Evolutionary conservation across 2,329 filamentous ascomycete species (phyloP).

Genomic region (Curvularia spicifera): DNA sequence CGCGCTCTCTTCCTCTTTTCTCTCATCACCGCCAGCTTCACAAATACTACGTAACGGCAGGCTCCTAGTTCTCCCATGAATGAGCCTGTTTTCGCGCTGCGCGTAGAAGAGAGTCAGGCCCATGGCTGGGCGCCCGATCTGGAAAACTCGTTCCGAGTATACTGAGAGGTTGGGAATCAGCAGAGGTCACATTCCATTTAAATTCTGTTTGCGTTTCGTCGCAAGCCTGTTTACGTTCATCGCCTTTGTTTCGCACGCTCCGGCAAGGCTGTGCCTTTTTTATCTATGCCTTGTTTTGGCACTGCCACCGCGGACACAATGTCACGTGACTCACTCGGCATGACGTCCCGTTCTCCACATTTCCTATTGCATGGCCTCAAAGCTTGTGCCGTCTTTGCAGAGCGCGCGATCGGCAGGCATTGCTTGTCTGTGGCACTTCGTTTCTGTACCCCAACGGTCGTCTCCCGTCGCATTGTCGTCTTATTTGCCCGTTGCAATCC

Average conservation of each 20-base stretch:
- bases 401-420: not conserved
- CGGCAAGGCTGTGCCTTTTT: not conserved
- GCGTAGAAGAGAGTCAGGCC: constrained; percentile 67
- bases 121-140: constrained; percentile 75
- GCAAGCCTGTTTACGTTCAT: not conserved
- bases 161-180: constrained; percentile 74
- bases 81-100: constrained; percentile 71
- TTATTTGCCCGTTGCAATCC: not conserved
- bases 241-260: not conserved
- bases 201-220: not conserved
- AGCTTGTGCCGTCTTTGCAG: not conserved
- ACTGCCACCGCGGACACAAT: too few species aligned
- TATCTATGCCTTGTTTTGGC: not conserved
- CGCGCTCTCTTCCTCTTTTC: constrained; percentile 49
- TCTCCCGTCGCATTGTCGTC: not conserved
- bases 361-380: not conserved
- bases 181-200: constrained; percentile 65
- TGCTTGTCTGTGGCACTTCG: not conserved
- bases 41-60: constrained; percentile 66
- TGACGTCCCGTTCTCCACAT: not conserved
- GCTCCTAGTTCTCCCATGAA: constrained; percentile 55
- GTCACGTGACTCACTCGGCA: not conserved
- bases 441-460: not conserved
- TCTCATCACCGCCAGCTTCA: constrained; percentile 60
- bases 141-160: constrained; percentile 68